phyloP scores from a whole-genome alignment of 768 basidiomycete species.

The Termitomyces sp. region DNA sequence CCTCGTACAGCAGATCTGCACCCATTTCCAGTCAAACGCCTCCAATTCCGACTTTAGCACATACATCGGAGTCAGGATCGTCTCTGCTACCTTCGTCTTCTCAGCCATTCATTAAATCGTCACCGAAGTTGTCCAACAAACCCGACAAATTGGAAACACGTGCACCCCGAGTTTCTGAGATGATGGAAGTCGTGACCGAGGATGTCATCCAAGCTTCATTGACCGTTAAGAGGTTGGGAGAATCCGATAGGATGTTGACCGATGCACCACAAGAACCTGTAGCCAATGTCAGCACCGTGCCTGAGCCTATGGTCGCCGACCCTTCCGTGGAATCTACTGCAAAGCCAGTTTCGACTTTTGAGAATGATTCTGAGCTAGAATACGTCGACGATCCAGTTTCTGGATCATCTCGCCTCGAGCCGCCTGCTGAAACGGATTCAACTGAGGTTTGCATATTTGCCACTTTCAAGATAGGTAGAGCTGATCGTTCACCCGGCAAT shows the following conservation, averaged over 20 bases:
- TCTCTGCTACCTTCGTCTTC: not conserved
- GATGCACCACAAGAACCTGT: not conserved
- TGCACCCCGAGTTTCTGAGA: not conserved
- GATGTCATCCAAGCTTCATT: not conserved
- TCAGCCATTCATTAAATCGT: not conserved
- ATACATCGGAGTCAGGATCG: not conserved
- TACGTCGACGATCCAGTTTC: slow-evolving; percentile 8
- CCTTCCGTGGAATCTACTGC: not conserved
- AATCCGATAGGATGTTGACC: not conserved
- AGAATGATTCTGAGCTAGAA: slow-evolving; percentile 9
- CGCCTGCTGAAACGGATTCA: not conserved
- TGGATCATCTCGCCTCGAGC: not conserved
- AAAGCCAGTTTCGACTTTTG: not conserved
- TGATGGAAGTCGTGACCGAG: not conserved
- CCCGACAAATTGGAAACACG: not conserved
- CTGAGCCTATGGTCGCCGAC: not conserved
- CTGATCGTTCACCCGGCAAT: not conserved
- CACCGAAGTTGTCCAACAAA: not conserved
- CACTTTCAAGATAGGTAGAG: not conserved
- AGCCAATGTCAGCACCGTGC: not conserved
- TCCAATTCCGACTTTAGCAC: not conserved
- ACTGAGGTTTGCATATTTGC: slow-evolving; percentile 4
- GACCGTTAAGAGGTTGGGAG: not conserved
- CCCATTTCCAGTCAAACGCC: too few relatives aligned
- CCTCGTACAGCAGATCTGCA: not conserved